Evolutionary conservation across 1,284 basidiomycete species (phyloP), one percentile per base, ranked within the genome.

Genomic region (Heliocybe sulcata): DNA sequence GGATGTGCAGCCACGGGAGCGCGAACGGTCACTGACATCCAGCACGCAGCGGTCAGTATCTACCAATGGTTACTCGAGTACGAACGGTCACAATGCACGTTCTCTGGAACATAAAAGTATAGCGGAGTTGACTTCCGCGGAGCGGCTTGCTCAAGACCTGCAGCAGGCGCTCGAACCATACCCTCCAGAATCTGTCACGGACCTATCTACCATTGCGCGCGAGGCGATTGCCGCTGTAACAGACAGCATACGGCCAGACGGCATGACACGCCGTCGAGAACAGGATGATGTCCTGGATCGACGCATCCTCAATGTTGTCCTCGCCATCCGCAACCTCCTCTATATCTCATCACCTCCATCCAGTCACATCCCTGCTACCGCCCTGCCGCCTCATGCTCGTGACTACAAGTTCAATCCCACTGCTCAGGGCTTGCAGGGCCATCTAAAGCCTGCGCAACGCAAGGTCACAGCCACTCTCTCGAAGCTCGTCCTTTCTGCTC

Each of bases 391-490:
- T 12, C 77, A 76, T 55, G 69, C 71, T 10, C 75, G 74, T 51
- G 75, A 80, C 55, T 64, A 67, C 26, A 69, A 70, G 52, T 65
- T 75, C 19, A 69, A 73, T 22, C 68, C 76, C 11, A 68, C 75
- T 4, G 70, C 78, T 0, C 80, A 82, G 60, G 77, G 82, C 2
- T 71, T 87, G 6, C 72, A 74, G 58, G 59, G 65, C 1, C 70
- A 72, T 56, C 72, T 89, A 35, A 89, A 89, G 66, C 83, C 84
- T 16, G 81, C 82, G 0, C 87, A 90, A 57, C 76, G 87, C 42
- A 88, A 87, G 62, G 87, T 90, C 26, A 89, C 87, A 1, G 87
- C 87, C 12, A 90, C 87, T 1, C 71, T 90, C 19, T 90, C 87
- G 9, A 82, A 89, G 63, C 71, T 90, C 16, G 87, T 90, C 9